These are phyloP conservation scores for Tetrapyrgos nigripes DNA, from an alignment of 1,284 basidiomycete species.

Conservation along the genomic window DNA sequence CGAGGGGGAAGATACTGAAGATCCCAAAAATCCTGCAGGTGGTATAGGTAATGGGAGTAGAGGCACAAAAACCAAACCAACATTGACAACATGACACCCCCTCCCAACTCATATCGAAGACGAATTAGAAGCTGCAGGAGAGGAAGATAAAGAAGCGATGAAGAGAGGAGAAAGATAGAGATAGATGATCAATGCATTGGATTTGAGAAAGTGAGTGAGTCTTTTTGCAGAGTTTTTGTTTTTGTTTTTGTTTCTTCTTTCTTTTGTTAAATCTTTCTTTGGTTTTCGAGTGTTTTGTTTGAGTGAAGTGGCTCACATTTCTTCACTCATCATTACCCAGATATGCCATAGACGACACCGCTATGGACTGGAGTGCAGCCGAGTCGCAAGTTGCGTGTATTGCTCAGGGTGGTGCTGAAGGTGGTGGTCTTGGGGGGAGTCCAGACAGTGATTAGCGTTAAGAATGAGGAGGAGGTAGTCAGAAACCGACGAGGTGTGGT, in stretches of 20 bases:
- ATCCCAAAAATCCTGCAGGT: no score
- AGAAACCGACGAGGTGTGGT: slow-evolving; percentile 53
- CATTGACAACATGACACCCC: slow-evolving; percentile 50
- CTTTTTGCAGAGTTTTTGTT: no score
- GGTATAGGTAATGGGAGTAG: no score
- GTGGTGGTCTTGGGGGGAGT: slow-evolving; percentile 78
- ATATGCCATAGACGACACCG: slow-evolving; percentile 78
- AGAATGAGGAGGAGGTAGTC: slow-evolving; percentile 39
- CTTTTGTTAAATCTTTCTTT: slow-evolving; percentile 4
- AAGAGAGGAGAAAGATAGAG: slow-evolving; percentile 72
- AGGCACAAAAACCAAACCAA: no score
- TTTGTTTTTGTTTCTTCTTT: not conserved
- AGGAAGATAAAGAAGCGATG: slow-evolving; percentile 50
- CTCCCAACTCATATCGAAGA: slow-evolving; percentile 61
- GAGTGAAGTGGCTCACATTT: slow-evolving; percentile 5
- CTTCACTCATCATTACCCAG: slow-evolving; percentile 43
- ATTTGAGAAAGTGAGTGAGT: slow-evolving; percentile 80
- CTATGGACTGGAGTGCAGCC: slow-evolving; percentile 77
- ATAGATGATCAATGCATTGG: slow-evolving; percentile 85
- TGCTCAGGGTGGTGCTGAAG: slow-evolving; percentile 47
- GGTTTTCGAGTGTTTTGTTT: slow-evolving; percentile 6
- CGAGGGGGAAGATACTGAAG: no score
- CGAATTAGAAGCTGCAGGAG: slow-evolving; percentile 78
- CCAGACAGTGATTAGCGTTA: slow-evolving; percentile 30
- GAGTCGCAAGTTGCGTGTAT: slow-evolving; percentile 68